Evolutionary conservation across 1,284 basidiomycete genomes (phyloP), one percentile per base, ranked within the genome.

Genomic region (Inonotus hispidus): DNA sequence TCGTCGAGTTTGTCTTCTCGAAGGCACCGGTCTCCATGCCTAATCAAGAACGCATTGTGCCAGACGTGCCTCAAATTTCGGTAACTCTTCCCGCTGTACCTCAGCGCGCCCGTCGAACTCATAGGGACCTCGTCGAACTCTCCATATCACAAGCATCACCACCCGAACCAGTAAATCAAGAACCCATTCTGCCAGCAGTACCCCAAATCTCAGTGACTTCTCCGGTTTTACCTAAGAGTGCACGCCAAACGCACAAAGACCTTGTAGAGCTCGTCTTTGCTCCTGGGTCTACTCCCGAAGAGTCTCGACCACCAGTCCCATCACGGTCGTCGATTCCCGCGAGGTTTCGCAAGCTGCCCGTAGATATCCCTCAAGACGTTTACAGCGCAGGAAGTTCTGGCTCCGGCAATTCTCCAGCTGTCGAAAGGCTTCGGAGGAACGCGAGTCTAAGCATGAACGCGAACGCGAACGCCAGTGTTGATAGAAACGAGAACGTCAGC

Each of bases 181-280:
- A 7, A 21, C 11, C 23, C 23, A n/a, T 11, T 23, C 13, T 10
- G 27, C 29, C 25, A 10, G 38, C 29, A 13, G 27, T 41, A 10
- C 39, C 54, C 32, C 27, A n/a, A 13, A 32, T 58, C 23, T 35
- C 56, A 5, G 23, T 58, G 16, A 32, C 50, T 52, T 52, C 50
- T 7, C 50, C 27, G 7, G 27, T 27, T 2, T 25, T 25, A 10
- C 38, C n/a, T 35, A 38, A 46, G 27, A 39, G 47, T 39, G 53
- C 50, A 10, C 54, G 60, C 13, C 60, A 56, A 46, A 65, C 65
- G 35, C 63, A 66, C 53, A 56, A 56, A 8, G 58, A 66, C 21
- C 41, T 67, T 38, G 56, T 59, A 43, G 41, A 55, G n/a, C 62
- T 49, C 54, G 64, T 53, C 21, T 58, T 60, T 4, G 41, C 61